Percentiles rank a stretch among this genome's conserved stretches.
Conservation (phyloP, 108 stramenopile genomes). For the Aurantiochytrium sp. region DNA sequence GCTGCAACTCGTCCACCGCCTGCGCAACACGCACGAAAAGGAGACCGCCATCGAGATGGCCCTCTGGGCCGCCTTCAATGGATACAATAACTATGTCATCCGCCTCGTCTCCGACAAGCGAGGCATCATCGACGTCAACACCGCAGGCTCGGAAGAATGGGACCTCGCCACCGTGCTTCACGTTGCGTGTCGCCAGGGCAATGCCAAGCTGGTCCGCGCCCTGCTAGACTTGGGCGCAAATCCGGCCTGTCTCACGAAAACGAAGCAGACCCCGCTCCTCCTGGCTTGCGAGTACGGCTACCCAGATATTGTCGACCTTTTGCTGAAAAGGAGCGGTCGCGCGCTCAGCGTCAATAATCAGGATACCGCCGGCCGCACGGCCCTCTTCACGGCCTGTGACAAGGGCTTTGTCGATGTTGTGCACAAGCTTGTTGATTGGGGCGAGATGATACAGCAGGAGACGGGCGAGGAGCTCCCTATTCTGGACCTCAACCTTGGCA, state of each 20-base stretch:
- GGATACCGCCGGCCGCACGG: not conserved
- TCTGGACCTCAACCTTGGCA: conserved; percentile 20
- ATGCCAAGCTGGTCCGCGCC: not conserved
- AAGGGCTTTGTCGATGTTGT: not conserved
- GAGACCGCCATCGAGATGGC: conserved; percentile 23
- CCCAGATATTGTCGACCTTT: not conserved
- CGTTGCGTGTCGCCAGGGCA: conserved; percentile 9
- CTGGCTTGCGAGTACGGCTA: conserved; percentile 1
- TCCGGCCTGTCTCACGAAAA: not conserved
- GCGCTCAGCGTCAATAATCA: not conserved
- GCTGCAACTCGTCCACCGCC: conserved; percentile 4
- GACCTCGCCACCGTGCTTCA: conserved; percentile 12
- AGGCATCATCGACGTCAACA: not conserved
- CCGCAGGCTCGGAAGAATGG: not conserved
- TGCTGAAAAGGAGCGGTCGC: not conserved
- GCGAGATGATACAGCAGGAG: conserved; percentile 17
- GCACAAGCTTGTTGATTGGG: not conserved
- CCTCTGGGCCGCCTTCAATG: conserved; percentile 13
- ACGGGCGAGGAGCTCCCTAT: not conserved
- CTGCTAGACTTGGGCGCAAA: not conserved
- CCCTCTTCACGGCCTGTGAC: not conserved
- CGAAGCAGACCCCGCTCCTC: not conserved
- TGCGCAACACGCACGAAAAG: conserved; percentile 27
- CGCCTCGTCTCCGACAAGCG: not conserved
- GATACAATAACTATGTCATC: conserved; percentile 2